These are phyloP conservation scores for Colletotrichum eleusines DNA, from an alignment of 2,329 filamentous ascomycete species.

Conservation along the genomic window DNA sequence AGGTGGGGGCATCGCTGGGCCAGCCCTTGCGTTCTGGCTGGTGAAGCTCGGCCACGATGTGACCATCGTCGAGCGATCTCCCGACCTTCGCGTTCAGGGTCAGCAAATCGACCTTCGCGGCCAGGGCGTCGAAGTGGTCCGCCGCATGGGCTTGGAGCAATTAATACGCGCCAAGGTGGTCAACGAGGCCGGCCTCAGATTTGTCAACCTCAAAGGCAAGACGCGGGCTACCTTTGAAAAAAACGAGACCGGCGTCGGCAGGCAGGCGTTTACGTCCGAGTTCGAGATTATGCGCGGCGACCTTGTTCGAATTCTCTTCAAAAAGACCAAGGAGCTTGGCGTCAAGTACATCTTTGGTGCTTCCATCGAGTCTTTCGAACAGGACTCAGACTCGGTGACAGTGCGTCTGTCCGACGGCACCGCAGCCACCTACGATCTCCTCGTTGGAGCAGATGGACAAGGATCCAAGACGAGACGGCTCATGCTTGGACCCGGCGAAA, in stretches of 20 bases:
- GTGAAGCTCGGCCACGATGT: conserved; percentile 52
- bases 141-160: conserved; percentile 55
- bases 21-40: conserved; percentile 57
- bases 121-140: conserved; percentile 54
- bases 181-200: conserved; percentile 60
- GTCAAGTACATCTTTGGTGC: conserved; percentile 47
- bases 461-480: conserved; percentile 61
- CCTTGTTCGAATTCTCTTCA: conserved; percentile 63
- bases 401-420: conserved; percentile 59
- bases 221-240: conserved; percentile 54
- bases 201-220: conserved; percentile 57
- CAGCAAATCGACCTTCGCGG: conserved; percentile 61
- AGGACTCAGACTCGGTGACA: conserved; percentile 50
- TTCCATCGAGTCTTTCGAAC: conserved; percentile 46
- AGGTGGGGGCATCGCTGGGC: conserved; percentile 60
- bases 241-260: conserved; percentile 56
- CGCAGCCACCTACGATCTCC: conserved; percentile 59
- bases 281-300: conserved; percentile 72
- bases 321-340: conserved; percentile 49
- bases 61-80: conserved; percentile 58
- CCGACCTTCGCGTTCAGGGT: conserved; percentile 53
- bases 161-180: conserved; percentile 54
- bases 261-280: conserved; percentile 63
- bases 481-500: conserved; percentile 50
- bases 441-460: conserved; percentile 69